phyloP scores from a whole-genome alignment of 208 protist genomes.

The Phytomonas francai region DNA sequence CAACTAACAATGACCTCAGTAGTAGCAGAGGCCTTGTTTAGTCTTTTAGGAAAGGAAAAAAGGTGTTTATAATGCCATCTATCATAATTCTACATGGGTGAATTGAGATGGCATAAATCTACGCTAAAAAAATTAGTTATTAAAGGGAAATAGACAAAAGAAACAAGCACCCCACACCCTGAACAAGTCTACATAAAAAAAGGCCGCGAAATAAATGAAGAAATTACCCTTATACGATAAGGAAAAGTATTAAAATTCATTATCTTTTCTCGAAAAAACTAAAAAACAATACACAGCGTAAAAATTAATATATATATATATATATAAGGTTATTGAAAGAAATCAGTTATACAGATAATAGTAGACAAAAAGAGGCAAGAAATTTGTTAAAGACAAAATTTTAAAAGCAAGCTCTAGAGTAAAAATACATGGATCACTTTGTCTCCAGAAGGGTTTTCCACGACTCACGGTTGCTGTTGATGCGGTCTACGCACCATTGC shows the following conservation, averaged over 20 bases:
- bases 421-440: slow-evolving; percentile 10
- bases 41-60: slow-evolving; percentile 2
- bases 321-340: background rate
- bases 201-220: background rate
- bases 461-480: slow-evolving; percentile 41
- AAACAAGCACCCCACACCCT: background rate
- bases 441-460: slow-evolving; percentile 65
- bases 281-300: background rate
- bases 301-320: background rate
- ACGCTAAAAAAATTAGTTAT: background rate
- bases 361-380: slow-evolving; percentile 3
- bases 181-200: slow-evolving; percentile 5
- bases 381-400: background rate
- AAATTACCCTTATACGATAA: background rate
- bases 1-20: slow-evolving; percentile 6
- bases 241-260: background rate
- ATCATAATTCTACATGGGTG: no score
- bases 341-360: slow-evolving; percentile 1
- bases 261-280: background rate
- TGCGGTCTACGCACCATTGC: slow-evolving; percentile 74
- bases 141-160: slow-evolving; percentile 7
- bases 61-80: background rate
- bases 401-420: background rate
- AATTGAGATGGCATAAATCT: background rate
- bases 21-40: background rate